phyloP scores from a whole-genome alignment of 1,284 basidiomycete species.

The Leccinum angustisporum region DNA sequence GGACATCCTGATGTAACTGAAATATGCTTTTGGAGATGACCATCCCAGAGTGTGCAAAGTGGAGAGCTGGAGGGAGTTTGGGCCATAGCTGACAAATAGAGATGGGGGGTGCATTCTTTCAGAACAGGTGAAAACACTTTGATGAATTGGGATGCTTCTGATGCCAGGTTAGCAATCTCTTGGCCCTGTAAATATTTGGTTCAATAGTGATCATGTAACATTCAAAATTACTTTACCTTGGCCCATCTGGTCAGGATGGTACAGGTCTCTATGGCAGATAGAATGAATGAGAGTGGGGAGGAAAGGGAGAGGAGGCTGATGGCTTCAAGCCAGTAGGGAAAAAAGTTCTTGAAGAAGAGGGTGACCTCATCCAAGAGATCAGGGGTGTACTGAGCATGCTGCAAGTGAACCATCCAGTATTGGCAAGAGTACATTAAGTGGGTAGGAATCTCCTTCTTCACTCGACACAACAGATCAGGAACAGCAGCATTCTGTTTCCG shows the following conservation, averaged over 20 bases:
- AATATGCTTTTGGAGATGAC: not conserved
- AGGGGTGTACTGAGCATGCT: not conserved
- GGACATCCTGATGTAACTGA: not conserved
- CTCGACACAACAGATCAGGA: not conserved
- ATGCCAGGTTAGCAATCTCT: not conserved
- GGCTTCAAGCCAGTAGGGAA: not conserved
- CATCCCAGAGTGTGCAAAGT: not conserved
- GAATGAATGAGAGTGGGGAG: not conserved
- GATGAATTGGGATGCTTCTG: not conserved
- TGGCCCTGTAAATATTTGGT: not conserved
- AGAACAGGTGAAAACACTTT: not conserved
- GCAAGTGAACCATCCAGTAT: not conserved
- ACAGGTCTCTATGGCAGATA: not conserved
- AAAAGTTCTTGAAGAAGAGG: not conserved
- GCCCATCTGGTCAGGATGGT: not conserved
- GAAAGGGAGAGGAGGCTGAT: not conserved
- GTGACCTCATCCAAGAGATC: not conserved
- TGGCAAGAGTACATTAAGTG: not conserved
- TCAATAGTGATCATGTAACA: not conserved
- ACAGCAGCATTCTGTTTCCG: not conserved
- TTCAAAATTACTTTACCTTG: not conserved
- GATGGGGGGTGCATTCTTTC: not conserved
- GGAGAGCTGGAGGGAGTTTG: not conserved
- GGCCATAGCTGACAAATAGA: not conserved
- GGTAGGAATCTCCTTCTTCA: not conserved